A percentile compares a stretch with the other conserved stretches of the same genome.
phyloP scores from a whole-genome alignment of 345 rosid genomes.

The Hibiscus tridactylites region DNA sequence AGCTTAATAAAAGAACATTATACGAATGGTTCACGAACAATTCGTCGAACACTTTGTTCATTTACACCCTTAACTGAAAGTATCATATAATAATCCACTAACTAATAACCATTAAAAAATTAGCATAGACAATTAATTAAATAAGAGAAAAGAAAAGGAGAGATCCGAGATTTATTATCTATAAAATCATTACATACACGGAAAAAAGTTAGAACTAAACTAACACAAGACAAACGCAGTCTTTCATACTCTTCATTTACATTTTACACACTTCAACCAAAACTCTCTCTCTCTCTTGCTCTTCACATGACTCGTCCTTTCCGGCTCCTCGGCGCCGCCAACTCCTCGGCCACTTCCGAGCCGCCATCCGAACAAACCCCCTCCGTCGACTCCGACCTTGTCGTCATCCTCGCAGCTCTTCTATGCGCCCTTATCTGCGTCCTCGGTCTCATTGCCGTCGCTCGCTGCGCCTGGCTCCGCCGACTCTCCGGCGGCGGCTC shows the following conservation, averaged over 20 bases:
- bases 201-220: not conserved
- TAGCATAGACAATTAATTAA: too few relatives aligned
- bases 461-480: conserved; percentile 91
- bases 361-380: conserved; percentile 15
- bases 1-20: too few relatives aligned
- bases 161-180: too few relatives aligned
- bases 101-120: too few relatives aligned
- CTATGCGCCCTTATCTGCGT: conserved; percentile 84
- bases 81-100: too few relatives aligned
- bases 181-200: not conserved
- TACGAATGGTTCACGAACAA: too few relatives aligned
- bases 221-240: conserved; percentile 1
- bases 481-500: conserved; percentile 38
- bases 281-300: conserved; percentile 12
- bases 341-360: conserved; percentile 27
- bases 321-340: conserved; percentile 38
- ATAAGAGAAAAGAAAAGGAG: too few relatives aligned
- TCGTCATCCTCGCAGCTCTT: conserved; percentile 74
- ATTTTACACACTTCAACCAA: not conserved
- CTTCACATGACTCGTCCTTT: conserved; percentile 66
- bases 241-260: not conserved
- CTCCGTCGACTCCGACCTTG: conserved; percentile 56
- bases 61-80: too few relatives aligned
- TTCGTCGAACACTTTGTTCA: too few relatives aligned
- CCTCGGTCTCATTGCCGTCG: conserved; percentile 78